Evolutionary conservation across 2,329 filamentous ascomycete genomes (phyloP), one percentile per base, ranked within the genome.

Genomic region (Trichophyton mentagrophytes): DNA sequence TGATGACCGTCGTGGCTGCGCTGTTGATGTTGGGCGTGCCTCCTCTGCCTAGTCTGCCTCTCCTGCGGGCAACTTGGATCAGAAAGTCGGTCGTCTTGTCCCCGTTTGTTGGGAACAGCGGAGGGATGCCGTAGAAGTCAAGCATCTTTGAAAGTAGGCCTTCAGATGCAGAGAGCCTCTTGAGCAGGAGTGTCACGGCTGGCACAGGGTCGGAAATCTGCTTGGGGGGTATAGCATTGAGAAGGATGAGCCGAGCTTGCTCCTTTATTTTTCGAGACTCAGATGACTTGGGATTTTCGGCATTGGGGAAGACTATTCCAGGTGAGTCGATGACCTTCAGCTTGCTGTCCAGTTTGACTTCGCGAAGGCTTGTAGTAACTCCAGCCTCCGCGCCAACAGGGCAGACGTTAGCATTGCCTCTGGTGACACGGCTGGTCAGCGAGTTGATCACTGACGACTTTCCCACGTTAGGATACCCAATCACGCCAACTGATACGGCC

Each of bases 381-480:
- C 91, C 91, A 22, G 91, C 91, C 76, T 96, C 91, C 33, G 91
- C 90, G 63, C 91, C 91, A 1, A 89, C 88, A 1, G 91, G 91
- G 72, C 90, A 96, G 49, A 89, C 88, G 40, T 81, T 79, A 66
- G 81, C 77, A 51, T 77, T 77, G 42, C 82, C 83, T 65, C 80
- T 79, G 69, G 82, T 85, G 67, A 96, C 79, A 42, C 89, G 84
- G 42, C 88, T 85, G 20, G 90, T 87, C 61, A 96, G 84, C 15
- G 90, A 89, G 73, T 96, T 96, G 80, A 96, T 96, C 69, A 96
- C 90, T 58, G 90, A 96, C 30, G 90, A 95, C 79, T 96, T 96
- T 71, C 91, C 91, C 62, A 96, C 91, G 72, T 96, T 96, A 68
- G 91, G 91, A 73, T 96, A 96, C 30, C 91, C 91, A 67, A 96